Evolutionary conservation across 169 alveolate genomes (phyloP).

Genomic region (Plasmodium reichenowi): DNA sequence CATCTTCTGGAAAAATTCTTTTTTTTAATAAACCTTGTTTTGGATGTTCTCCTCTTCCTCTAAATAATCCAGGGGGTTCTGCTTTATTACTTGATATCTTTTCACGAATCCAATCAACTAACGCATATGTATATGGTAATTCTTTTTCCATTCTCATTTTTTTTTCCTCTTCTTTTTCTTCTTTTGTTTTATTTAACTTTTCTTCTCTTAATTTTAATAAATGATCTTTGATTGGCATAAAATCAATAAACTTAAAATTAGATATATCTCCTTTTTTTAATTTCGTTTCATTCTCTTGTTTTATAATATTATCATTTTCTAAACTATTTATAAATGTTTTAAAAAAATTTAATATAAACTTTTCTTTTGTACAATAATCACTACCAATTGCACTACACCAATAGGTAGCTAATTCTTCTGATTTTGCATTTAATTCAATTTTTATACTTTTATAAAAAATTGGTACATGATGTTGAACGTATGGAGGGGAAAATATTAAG

Average conservation of each 20-base stretch:
- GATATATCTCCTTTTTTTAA: slow-evolving; percentile 77
- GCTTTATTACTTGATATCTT: slow-evolving; percentile 94
- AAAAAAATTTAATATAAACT: slow-evolving; percentile 93
- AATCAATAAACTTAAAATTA: slow-evolving; percentile 91
- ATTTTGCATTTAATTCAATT: slow-evolving; percentile 92
- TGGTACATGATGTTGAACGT: slow-evolving; percentile 89
- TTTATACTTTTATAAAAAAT: slow-evolving; percentile 91
- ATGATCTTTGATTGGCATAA: slow-evolving; percentile 90
- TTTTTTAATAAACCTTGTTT: slow-evolving; percentile 94
- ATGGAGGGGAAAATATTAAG: slow-evolving; percentile 92
- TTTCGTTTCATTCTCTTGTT: slow-evolving; percentile 80
- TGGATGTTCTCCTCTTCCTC: slow-evolving; percentile 99
- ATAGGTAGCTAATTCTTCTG: slow-evolving; percentile 98
- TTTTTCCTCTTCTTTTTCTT: slow-evolving; percentile 89
- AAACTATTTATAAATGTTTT: slow-evolving; percentile 86
- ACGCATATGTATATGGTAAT: slow-evolving; percentile 86
- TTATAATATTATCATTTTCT: slow-evolving; percentile 83
- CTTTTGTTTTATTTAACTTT: slow-evolving; percentile 85
- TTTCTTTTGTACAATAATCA: slow-evolving; percentile 94
- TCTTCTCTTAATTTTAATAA: slow-evolving; percentile 87
- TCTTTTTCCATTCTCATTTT: slow-evolving; percentile 86
- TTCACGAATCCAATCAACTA: slow-evolving; percentile 91
- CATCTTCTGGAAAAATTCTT: slow-evolving; percentile 95
- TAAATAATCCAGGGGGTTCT: slow-evolving; percentile 99
- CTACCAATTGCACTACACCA: slow-evolving; percentile 95